Percentiles rank a stretch among this genome's conserved stretches.
Conservation (phyloP, 179 eudicot genomes). For the Silene vulgaris region DNA sequence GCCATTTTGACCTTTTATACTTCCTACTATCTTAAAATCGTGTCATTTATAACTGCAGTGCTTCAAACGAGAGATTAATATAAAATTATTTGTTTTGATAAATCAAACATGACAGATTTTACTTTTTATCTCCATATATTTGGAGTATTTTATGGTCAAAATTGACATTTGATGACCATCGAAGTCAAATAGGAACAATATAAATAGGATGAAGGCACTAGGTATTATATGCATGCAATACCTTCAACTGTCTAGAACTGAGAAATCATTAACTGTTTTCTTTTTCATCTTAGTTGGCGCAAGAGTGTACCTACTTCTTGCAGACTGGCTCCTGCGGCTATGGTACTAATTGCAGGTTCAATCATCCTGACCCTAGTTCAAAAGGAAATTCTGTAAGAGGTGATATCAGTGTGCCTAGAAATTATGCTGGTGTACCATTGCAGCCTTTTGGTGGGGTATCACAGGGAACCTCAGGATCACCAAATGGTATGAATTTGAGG, state of each 20-base stretch:
- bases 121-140: not conserved
- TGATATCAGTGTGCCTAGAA: conserved; percentile 23
- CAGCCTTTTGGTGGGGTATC: conserved; percentile 26
- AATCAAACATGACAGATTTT: not conserved
- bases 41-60: not conserved
- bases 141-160: not conserved
- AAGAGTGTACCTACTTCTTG: conserved; percentile 44
- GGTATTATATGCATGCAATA: not conserved
- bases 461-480: conserved; percentile 18
- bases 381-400: conserved; percentile 26
- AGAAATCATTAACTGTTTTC: conserved; percentile 8
- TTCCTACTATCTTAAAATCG: not conserved
- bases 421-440: conserved; percentile 19
- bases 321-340: conserved; percentile 43
- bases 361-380: conserved; percentile 44
- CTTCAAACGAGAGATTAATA: not conserved
- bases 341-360: conserved; percentile 38
- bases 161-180: not conserved
- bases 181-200: not conserved
- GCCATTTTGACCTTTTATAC: not conserved
- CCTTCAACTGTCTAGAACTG: not conserved
- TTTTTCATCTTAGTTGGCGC: conserved; percentile 26
- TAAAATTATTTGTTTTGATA: not conserved
- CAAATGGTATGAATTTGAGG: conserved; percentile 24
- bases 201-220: not conserved